phyloP scores from a whole-genome alignment of 208 protist species.

The Leishmania gerbilli region DNA sequence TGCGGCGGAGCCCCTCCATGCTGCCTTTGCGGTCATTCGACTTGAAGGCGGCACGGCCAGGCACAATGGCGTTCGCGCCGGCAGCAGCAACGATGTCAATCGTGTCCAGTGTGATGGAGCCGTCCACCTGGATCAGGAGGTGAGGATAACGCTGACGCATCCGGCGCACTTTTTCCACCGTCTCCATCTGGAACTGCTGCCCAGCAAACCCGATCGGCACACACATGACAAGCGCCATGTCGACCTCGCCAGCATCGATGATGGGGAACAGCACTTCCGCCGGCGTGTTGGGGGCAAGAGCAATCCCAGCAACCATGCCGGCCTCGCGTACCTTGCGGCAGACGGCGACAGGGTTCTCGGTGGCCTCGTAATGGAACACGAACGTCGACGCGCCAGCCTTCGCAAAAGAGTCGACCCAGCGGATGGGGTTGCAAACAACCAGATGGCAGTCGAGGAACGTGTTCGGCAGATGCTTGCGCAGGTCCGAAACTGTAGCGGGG shows the following conservation, averaged over 20 bases:
- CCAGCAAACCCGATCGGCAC: slow-evolving; percentile 99
- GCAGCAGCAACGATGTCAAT: slow-evolving; percentile 91
- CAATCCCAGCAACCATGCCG: slow-evolving; percentile 92
- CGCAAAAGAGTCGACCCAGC: slow-evolving; percentile 85
- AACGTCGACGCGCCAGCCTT: slow-evolving; percentile 87
- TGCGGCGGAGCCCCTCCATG: slow-evolving; percentile 41
- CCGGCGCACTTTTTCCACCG: slow-evolving; percentile 95
- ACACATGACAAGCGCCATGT: slow-evolving; percentile 98
- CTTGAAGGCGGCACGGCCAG: slow-evolving; percentile 96
- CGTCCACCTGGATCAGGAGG: slow-evolving; percentile 98
- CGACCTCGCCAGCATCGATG: slow-evolving; percentile 81
- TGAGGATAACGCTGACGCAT: slow-evolving; percentile 82
- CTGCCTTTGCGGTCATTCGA: slow-evolving; percentile 41
- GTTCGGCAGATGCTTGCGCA: slow-evolving; percentile 82
- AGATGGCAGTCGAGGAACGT: slow-evolving; percentile 95
- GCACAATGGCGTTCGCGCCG: slow-evolving; percentile 98
- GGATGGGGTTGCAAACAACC: slow-evolving; percentile 92
- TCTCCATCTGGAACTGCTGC: slow-evolving; percentile 97
- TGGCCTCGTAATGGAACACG: slow-evolving; percentile 94
- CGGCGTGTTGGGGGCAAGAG: slow-evolving; percentile 94
- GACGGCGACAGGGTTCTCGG: slow-evolving; percentile 41
- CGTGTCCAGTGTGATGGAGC: slow-evolving; percentile 94
- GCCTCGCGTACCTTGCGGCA: slow-evolving; percentile 66
- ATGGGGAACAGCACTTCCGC: slow-evolving; percentile 52
- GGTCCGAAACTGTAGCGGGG: slow-evolving; percentile 88